Evolutionary conservation across 2,329 filamentous ascomycete species (phyloP), one percentile per base, ranked within the genome.

Genomic region (Phyllosticta citrichinensis): DNA sequence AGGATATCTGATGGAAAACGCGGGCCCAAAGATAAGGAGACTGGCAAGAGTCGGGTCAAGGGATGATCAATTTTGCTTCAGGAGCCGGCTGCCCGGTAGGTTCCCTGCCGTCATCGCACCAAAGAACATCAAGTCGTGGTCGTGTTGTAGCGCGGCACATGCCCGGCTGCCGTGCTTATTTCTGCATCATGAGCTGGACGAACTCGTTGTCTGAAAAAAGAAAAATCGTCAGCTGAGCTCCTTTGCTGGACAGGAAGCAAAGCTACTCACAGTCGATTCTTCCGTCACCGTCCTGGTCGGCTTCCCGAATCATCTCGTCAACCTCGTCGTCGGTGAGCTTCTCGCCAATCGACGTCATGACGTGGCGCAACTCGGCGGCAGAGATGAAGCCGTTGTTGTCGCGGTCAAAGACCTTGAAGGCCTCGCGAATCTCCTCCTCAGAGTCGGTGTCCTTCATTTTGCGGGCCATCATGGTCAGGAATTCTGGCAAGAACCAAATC

Each of bases 331-430:
- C 82, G 56, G 82, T 83, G 70, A 86, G 73, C 71, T 84, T 82
- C 77, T 87, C 83, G 65, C 84, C 84, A 60, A 86, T 82, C 24
- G 80, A 82, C 65, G 81, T 83, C 81, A 87, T 84, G 72, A 86
- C 82, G 67, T 81, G 79, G 66, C 81, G 78, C 65, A 87, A 76
- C 73, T 86, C 84, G 57, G 82, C 81, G 58, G 81, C 79, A 27
- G 81, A 83, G 73, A 87, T 87, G 70, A 83, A 85, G 66, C 84
- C 84, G 70, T 83, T 85, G 73, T 82, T 82, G 69, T 87, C 84
- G 69, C 81, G 81, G 72, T 87, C 84, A 71, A 87, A 86, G 68
- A 86, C 83, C 72, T 81, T 80, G 79, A 86, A 87, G 58, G 84
- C 84, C 70, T 83, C 82, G 67, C 81, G 79, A 70, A 86, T 84